phyloP scores from a whole-genome alignment of 495 filamentous ascomycete genomes.

The Melanomma pulvis-pyrius region DNA sequence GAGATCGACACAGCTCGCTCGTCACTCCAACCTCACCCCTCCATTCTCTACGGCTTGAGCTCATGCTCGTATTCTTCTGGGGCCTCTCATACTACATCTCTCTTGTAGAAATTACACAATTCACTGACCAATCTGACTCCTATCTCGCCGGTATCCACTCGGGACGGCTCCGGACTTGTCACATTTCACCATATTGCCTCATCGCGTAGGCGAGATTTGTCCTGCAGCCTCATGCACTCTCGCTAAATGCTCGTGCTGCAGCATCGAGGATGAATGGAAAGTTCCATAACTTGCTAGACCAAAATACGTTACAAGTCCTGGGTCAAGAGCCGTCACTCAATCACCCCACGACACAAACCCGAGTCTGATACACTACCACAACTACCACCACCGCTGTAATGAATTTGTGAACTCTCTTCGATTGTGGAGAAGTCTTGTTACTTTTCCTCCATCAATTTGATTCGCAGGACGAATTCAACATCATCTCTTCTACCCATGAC shows the following conservation, averaged over 20 bases:
- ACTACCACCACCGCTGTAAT: background rate
- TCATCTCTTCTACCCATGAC: too few relatives aligned
- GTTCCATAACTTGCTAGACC: background rate
- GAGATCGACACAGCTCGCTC: background rate
- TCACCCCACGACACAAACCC: background rate
- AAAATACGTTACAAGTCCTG: background rate
- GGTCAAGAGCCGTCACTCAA: background rate
- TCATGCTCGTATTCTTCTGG: background rate
- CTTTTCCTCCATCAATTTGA: background rate
- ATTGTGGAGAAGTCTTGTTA: background rate
- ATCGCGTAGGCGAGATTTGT: slow-evolving; percentile 5
- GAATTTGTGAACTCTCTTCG: background rate
- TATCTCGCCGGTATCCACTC: slow-evolving; percentile 16
- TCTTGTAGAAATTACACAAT: background rate
- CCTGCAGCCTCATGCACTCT: background rate
- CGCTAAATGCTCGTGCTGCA: background rate
- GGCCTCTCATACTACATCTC: background rate
- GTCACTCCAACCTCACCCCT: too few relatives aligned
- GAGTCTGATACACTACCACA: background rate
- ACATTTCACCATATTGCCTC: slow-evolving; percentile 13
- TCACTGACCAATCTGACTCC: slow-evolving; percentile 8
- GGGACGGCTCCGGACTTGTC: background rate
- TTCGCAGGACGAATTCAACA: too few relatives aligned
- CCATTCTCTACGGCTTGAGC: background rate
- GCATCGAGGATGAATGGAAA: background rate